phyloP scores from a whole-genome alignment of 495 filamentous ascomycete genomes.

The Aspergillus egyptiacus region DNA sequence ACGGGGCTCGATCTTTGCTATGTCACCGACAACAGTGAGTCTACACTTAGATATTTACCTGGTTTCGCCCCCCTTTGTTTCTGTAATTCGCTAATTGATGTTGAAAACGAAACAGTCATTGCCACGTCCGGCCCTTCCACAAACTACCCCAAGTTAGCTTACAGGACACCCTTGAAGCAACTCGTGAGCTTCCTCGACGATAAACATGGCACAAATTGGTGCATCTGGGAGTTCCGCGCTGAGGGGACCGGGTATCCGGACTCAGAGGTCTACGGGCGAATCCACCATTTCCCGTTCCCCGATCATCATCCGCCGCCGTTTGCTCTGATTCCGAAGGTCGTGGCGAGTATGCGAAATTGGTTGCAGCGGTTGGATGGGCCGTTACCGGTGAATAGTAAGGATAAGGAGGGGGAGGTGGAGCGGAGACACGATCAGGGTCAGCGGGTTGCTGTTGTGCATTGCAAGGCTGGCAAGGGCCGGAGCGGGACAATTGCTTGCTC shows the following conservation, averaged over 20 bases:
- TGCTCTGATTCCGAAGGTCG: conserved; percentile 74
- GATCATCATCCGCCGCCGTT: conserved; percentile 98
- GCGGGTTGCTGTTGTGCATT: conserved; percentile 88
- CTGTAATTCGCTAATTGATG: not conserved
- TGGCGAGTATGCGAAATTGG: conserved; percentile 89
- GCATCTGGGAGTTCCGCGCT: conserved; percentile 95
- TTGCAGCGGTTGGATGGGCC: conserved; percentile 49
- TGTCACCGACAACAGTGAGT: conserved; percentile 68
- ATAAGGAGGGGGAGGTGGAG: not conserved
- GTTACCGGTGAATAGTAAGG: conserved; percentile 4
- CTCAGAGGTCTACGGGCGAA: conserved; percentile 71
- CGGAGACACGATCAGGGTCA: conserved; percentile 24
- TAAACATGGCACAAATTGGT: conserved; percentile 77
- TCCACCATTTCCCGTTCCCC: conserved; percentile 90
- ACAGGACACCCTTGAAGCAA: conserved; percentile 83
- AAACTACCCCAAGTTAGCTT: conserved; percentile 82
- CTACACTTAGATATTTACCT: too few relatives aligned
- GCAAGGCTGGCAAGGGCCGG: conserved; percentile 93
- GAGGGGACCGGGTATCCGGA: conserved; percentile 96
- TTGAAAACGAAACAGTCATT: conserved; percentile 42
- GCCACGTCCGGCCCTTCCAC: conserved; percentile 79
- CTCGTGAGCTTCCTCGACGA: conserved; percentile 80
- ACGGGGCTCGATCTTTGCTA: conserved; percentile 93
- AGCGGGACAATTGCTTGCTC: conserved; percentile 83
- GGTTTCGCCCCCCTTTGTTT: too few relatives aligned